Evolutionary conservation across 306 rosid species (phyloP).

Genomic region (Hylodesmum podocarpum): DNA sequence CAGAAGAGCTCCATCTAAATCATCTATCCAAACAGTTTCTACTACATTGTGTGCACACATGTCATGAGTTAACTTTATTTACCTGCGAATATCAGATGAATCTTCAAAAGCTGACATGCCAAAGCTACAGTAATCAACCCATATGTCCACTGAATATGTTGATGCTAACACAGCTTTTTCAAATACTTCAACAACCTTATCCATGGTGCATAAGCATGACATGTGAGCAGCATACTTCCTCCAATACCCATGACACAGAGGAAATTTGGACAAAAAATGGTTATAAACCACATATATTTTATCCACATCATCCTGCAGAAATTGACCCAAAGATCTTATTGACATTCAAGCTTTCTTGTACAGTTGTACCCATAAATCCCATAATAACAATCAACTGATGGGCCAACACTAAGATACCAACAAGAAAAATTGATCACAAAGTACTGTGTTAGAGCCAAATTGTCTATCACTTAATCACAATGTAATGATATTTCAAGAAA

Average conservation of each 20-base stretch:
- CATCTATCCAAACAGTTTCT: conserved; percentile 8
- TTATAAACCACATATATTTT: conserved; percentile 64
- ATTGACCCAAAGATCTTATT: conserved; percentile 24
- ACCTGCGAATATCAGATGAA: conserved; percentile 81
- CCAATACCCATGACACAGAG: conserved; percentile 94
- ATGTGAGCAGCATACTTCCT: conserved; percentile 69
- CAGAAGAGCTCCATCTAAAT: conserved; percentile 9
- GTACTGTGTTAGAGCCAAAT: not conserved
- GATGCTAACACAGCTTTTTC: conserved; percentile 73
- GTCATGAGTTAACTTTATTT: not conserved
- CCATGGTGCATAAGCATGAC: conserved; percentile 52
- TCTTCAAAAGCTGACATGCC: conserved; percentile 72
- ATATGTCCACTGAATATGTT: conserved; percentile 63
- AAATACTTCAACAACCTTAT: conserved; percentile 74
- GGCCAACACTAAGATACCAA: not conserved
- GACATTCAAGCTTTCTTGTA: conserved; percentile 15
- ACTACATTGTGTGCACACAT: not conserved
- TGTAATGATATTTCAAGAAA: not conserved
- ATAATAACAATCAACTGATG: not conserved
- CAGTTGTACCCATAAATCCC: conserved; percentile 18
- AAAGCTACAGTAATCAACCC: conserved; percentile 84
- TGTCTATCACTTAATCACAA: not conserved
- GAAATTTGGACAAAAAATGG: conserved; percentile 70
- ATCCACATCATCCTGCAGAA: conserved; percentile 63
- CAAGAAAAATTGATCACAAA: conserved; percentile 16